Evolutionary conservation across 1,284 basidiomycete species (phyloP).

Genomic region (Peniophora sp.): DNA sequence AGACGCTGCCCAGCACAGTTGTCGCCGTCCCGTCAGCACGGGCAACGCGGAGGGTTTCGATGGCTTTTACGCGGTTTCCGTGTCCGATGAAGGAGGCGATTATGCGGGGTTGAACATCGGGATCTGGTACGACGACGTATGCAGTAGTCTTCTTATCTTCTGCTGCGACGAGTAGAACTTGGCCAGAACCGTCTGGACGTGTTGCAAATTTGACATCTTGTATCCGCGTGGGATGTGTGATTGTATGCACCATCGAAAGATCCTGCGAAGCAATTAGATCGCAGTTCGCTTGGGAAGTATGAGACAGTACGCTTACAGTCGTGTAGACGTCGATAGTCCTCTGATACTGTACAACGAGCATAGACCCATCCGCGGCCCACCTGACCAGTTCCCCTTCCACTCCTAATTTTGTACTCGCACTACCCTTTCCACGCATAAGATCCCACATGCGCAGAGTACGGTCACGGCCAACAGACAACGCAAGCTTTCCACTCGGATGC

Average conservation of each 20-base stretch:
- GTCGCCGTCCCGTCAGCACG: slow-evolving; percentile 8
- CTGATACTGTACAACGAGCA: slow-evolving; percentile 75
- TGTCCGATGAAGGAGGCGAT: slow-evolving; percentile 67
- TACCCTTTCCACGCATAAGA: slow-evolving; percentile 88
- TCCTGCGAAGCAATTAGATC: slow-evolving; percentile 33
- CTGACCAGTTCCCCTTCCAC: slow-evolving; percentile 83
- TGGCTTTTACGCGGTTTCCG: slow-evolving; percentile 35
- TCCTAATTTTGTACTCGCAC: slow-evolving; percentile 78
- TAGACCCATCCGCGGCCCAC: slow-evolving; percentile 71
- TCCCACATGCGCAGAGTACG: slow-evolving; percentile 96
- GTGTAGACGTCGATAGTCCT: slow-evolving; percentile 77
- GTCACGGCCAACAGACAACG: slow-evolving; percentile 87
- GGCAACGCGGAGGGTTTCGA: slow-evolving; percentile 11
- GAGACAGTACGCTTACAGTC: slow-evolving; percentile 36
- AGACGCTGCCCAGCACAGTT: slow-evolving; percentile 9
- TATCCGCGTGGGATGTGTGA: slow-evolving; percentile 71
- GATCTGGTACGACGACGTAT: slow-evolving; percentile 47
- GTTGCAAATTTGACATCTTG: slow-evolving; percentile 73
- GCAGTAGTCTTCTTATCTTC: slow-evolving; percentile 82
- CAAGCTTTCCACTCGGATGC: slow-evolving; percentile 89
- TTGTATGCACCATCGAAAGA: slow-evolving; percentile 63
- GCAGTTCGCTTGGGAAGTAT: background rate
- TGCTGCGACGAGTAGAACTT: slow-evolving; percentile 73
- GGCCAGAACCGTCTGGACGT: slow-evolving; percentile 41
- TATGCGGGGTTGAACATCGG: slow-evolving; percentile 34